Evolutionary conservation across 2,329 filamentous ascomycete genomes (phyloP).

Genomic region (Dactylellina haptotyla): DNA sequence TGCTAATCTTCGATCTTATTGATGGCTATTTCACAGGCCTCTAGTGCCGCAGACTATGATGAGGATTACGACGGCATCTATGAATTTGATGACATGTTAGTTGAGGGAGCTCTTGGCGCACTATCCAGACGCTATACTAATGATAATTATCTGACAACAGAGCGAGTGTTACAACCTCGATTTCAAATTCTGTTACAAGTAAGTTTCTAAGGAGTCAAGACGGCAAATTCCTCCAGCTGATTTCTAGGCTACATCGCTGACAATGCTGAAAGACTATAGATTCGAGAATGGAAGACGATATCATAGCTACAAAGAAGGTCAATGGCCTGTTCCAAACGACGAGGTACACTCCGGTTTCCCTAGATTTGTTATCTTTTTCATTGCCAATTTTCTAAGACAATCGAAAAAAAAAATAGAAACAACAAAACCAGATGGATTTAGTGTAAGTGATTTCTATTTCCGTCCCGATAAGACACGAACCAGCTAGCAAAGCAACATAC

Average conservation of each 20-base stretch:
- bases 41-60: conserved; percentile 19
- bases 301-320: conserved; percentile 64
- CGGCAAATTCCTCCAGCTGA: neutral
- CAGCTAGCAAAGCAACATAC: too few species aligned
- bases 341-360: conserved; percentile 60
- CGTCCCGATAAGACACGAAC: neutral
- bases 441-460: conserved; percentile 22
- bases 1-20: neutral
- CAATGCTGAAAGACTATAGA: conserved; percentile 30
- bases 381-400: neutral
- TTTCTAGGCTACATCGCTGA: neutral
- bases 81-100: conserved; percentile 46
- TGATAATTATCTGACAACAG: conserved; percentile 1
- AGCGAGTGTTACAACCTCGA: conserved; percentile 45
- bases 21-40: conserved; percentile 4
- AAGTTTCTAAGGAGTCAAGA: too few species aligned
- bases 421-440: conserved; percentile 54
- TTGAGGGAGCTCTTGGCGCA: neutral
- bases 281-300: conserved; percentile 63
- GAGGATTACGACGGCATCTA: conserved; percentile 44
- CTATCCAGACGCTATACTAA: neutral
- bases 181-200: conserved; percentile 44
- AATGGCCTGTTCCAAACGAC: conserved; percentile 68
- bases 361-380: neutral
- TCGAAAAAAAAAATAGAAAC: conserved; percentile 32